Percentiles rank a stretch among this genome's conserved stretches.
These are phyloP conservation scores for Pseudophaeomoniella oleicola DNA, from an alignment of 2,329 filamentous ascomycete species.

Conservation along the genomic window DNA sequence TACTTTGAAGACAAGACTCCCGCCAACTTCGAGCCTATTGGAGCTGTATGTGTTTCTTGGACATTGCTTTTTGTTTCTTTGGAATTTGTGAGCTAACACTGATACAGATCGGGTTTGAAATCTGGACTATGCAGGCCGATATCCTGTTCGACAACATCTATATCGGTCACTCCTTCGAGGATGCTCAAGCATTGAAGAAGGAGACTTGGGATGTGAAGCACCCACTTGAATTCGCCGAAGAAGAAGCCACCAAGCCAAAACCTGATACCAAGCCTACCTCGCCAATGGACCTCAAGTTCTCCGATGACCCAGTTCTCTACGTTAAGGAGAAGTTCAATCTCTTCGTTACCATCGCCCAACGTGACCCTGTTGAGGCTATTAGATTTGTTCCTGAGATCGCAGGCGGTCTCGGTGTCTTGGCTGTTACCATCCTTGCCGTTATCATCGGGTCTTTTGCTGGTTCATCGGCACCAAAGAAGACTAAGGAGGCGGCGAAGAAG, in stretches of 20 bases:
- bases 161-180: constrained; percentile 90
- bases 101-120: constrained; percentile 81
- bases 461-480: constrained; percentile 52
- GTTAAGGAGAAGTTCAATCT: constrained; percentile 86
- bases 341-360: constrained; percentile 72
- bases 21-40: constrained; percentile 94
- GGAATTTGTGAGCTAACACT: too few species aligned
- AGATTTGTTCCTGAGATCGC: constrained; percentile 87
- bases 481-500: constrained; percentile 55
- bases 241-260: constrained; percentile 67
- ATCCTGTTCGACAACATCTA: constrained; percentile 99
- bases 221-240: constrained; percentile 63
- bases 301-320: constrained; percentile 76
- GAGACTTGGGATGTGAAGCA: constrained; percentile 88
- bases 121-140: constrained; percentile 99
- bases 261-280: constrained; percentile 49
- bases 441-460: constrained; percentile 53
- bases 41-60: constrained; percentile 54
- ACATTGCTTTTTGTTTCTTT: constrained; percentile 4
- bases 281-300: constrained; percentile 68
- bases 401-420: constrained; percentile 57
- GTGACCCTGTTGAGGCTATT: constrained; percentile 69
- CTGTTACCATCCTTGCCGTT: constrained; percentile 56
- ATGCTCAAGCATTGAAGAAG: constrained; percentile 74
- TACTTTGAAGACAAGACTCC: constrained; percentile 97